These are phyloP conservation scores for Calonectria pauciramosa DNA, from an alignment of 2,329 filamentous ascomycete genomes.

Conservation along the genomic window DNA sequence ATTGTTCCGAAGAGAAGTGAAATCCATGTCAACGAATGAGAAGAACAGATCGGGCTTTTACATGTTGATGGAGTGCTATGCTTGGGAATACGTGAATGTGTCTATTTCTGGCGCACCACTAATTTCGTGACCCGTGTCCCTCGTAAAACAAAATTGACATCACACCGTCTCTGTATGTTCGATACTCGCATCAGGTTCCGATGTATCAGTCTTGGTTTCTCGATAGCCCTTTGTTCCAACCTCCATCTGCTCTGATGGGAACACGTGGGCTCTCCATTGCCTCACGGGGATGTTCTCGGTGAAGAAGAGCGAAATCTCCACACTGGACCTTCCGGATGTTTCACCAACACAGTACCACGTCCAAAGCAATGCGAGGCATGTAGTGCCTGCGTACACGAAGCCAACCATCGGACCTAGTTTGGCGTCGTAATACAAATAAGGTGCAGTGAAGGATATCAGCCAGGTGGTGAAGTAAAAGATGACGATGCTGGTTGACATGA, in stretches of 20 bases:
- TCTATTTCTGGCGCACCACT: neutral
- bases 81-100: neutral
- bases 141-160: neutral
- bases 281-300: neutral
- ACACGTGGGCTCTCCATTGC: neutral
- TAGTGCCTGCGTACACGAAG: constrained; percentile 3
- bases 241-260: neutral
- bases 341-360: constrained; percentile 9
- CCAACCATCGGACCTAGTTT: neutral
- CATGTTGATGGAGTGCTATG: no score
- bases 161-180: neutral
- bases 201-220: neutral
- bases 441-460: constrained; percentile 4
- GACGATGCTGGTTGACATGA: constrained; percentile 56
- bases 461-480: constrained; percentile 52
- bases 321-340: neutral
- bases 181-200: neutral
- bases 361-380: neutral
- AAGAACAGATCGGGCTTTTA: no score
- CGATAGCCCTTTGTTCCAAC: neutral
- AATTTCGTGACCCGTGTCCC: neutral
- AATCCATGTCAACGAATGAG: neutral
- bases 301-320: constrained; percentile 10
- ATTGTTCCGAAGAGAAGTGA: neutral
- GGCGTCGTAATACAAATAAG: constrained; percentile 9